Evolutionary conservation across 2,329 filamentous ascomycete species (phyloP), one percentile per base, ranked within the genome.

Genomic region (Aureobasidium lini): DNA sequence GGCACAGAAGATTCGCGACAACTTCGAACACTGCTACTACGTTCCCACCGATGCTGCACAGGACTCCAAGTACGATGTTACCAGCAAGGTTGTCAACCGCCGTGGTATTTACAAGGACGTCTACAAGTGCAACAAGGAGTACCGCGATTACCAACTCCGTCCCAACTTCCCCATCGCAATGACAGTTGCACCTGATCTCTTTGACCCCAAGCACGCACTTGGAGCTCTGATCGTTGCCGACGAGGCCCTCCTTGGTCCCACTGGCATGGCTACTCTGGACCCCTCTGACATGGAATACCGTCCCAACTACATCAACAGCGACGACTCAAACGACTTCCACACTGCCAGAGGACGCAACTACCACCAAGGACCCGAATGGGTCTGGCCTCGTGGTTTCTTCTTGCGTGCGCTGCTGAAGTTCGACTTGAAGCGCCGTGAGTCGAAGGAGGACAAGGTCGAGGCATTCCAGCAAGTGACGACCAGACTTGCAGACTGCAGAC

Each of bases 31-130:
- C 59, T 92, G 89, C 73, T 99, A 94, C 79, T 97, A 89, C 69
- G 80, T 99, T 32, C 94, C 94, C 0, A 66, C 81, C 13, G 79
- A 86, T 37, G 69, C 85, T 0, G 78, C 81, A 0, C 86, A 96
- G 1, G 93, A 96, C 72, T 69, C 71, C 53, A 76, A 86, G 53
- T 91, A 95, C 75, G 89, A 94, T 64, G 81, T 99, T 67, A 91
- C 96, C 72, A 67, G 89, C 0, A 76, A 76, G 13, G 79, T 96
- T 49, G 76, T 97, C 76, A 95, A 96, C 75, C 89, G 94, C 52
- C 85, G 92, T 23, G 95, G 94, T 62, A 95, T 99, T 70, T 99
- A 99, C 84, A 99, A 99, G 76, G 94, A 99, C 71, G 77, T 97
- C 16, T 96, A 96, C 81, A 85, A 83, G 65, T 95, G 91, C 48